Evolutionary conservation across 176 grass and related monocot species (phyloP), one percentile per base, ranked within the genome.

Genomic region (Aegilops sharonensis): DNA sequence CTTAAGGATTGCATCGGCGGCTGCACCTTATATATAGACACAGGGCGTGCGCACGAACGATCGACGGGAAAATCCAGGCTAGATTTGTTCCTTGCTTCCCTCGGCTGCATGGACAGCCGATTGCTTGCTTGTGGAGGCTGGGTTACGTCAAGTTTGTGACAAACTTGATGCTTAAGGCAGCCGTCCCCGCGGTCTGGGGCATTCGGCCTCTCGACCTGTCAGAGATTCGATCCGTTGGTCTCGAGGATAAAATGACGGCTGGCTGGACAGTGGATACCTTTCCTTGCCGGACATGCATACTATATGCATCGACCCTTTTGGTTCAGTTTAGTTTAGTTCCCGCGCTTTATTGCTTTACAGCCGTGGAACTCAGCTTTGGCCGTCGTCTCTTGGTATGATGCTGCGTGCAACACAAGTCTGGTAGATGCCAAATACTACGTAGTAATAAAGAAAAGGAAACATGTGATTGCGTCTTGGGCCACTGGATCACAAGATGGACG

Each of bases 61-160:
- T 9, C 30, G n/a, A 39, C 5, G 25, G 57, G 13, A 20, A 73
- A 32, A 74, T 50, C n/a, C 24, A 23, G 20, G 48, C 57, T 9
- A 35, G 61, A 64, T 92, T 90, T 92, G 91, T 97, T 89, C 94
- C 86, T 97, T 97, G 78, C 94, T 93, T 96, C 85, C 68, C 32
- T 11, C 45, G 50, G 75, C 45, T 75, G 79, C 75, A 71, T 73
- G 77, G 61, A 88, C 59, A 69, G 43, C 79, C 45, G 2, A 31
- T 75, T 89, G 47, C 64, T 68, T 89, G 47, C 64, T 82, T 56
- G 71, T 48, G 37, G 50, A 17, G 42, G 72, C 72, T 45, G 15
- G 30, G 57, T 87, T 82, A 63, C 89, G 85, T 85, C 20, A 76
- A 50, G 69, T 14, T 23, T 32, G 76, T 91, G 75, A 32, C 86